Evolutionary conservation across 768 basidiomycete genomes (phyloP).

Genomic region (Amanita pseudoporphyria): DNA sequence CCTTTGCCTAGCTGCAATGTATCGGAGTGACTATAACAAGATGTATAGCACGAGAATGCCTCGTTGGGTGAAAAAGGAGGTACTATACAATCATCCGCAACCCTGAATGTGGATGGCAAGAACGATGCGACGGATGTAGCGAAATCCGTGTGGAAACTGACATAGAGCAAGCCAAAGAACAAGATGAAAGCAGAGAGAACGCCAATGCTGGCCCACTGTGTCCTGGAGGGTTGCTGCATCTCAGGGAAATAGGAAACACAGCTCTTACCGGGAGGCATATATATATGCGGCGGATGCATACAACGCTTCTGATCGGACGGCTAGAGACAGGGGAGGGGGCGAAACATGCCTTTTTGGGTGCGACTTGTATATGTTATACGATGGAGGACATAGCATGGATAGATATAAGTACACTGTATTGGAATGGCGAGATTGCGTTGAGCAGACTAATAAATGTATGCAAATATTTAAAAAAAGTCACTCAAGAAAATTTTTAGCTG

Average conservation of each 20-base stretch:
- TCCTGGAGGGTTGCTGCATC: neutral
- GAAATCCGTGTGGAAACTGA: neutral
- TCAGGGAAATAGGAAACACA: neutral
- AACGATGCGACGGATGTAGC: neutral
- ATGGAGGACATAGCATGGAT: neutral
- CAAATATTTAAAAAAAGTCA: neutral
- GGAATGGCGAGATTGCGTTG: neutral
- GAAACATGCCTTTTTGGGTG: neutral
- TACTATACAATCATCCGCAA: neutral
- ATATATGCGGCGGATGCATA: too few species aligned
- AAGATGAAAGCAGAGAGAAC: neutral
- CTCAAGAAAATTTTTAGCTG: constrained; percentile 11
- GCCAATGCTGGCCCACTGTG: neutral
- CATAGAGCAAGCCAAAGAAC: neutral
- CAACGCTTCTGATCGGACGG: neutral
- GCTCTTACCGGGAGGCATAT: neutral
- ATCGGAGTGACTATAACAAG: neutral
- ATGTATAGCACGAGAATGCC: neutral
- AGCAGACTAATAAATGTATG: neutral
- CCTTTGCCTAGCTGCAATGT: neutral
- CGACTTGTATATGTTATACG: neutral
- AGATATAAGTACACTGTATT: neutral
- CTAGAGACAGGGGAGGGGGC: neutral
- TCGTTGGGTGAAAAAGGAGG: neutral
- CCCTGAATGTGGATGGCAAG: neutral